Evolutionary conservation across 352 stramenopile genomes (phyloP), one percentile per base, ranked within the genome.

Genomic region (Globisporangium uncinulatum): DNA sequence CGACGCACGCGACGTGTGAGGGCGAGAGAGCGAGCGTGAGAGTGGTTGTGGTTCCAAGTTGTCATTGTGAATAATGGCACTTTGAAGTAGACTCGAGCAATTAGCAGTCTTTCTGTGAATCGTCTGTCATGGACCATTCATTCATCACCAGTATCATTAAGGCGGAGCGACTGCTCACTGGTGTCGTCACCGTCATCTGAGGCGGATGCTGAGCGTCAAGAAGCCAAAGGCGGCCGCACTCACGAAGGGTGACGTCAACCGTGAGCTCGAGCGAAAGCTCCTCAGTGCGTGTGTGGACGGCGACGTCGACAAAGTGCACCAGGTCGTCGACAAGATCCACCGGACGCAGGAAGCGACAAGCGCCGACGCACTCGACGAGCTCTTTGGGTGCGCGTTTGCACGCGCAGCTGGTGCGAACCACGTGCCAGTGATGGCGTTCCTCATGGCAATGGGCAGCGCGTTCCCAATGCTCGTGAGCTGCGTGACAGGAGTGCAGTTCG

Each of bases 1-100:
- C 62, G 83, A 93, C 64, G 69, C 67, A 21, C 51, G 54, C 6
- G 60, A 66, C 8, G 56, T 49, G 29, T 66, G 37, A 31, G n/a
- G 21, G 36, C 31, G n/a, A 39, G 34, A 39, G 34, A 39, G 34
- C 6, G 19, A 31, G 48, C 24, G 15, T 7, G 41, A 45, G 41
- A 14, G 39, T n/a, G 39, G 11, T 36, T 19, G 20, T 20, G 8
- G 6, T 41, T 5, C 0, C 8, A 47, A 54, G 48, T 32, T 19
- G 19, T 47, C 42, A 19, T 47, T 6, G 4, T 6, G 4, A 29
- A 29, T 29, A 29, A 1, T 29, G 24, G 24, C 24, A 29, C 42
- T 9, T 24, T 3, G 41, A 10, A 17, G 42, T 31, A 44, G 34
- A 7, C 5, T 13, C 7, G 34, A 39, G 34, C 34, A 39, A 1